These are phyloP conservation scores for Fusarium mexicanum DNA, from an alignment of 2,329 filamentous ascomycete genomes.

Conservation along the genomic window DNA sequence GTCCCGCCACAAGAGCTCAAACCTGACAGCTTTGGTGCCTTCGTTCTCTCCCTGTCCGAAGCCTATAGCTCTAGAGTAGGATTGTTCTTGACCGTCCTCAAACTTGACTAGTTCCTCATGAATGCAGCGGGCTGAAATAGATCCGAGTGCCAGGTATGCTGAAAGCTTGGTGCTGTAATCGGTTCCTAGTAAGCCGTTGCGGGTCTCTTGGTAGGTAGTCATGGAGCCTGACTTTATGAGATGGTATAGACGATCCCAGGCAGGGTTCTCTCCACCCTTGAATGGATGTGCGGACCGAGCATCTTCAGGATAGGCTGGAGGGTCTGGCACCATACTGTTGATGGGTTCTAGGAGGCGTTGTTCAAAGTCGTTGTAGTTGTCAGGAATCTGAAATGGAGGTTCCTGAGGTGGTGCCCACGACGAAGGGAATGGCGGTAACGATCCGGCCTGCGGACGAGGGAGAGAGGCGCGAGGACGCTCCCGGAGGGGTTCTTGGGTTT, in stretches of 20 bases:
- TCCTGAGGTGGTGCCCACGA: slow-evolving; percentile 65
- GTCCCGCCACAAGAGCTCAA: slow-evolving; percentile 81
- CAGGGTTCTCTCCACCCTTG: slow-evolving; percentile 71
- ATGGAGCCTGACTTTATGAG: slow-evolving; percentile 70
- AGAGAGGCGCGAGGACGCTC: slow-evolving; percentile 68
- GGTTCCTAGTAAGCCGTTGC: slow-evolving; percentile 75
- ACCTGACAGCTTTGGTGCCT: slow-evolving; percentile 74
- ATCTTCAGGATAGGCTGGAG: slow-evolving; percentile 62
- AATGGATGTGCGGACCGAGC: slow-evolving; percentile 72
- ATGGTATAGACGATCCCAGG: slow-evolving; percentile 65
- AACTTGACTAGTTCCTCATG: slow-evolving; percentile 74
- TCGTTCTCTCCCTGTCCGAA: slow-evolving; percentile 77
- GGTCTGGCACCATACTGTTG: slow-evolving; percentile 57
- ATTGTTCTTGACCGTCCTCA: slow-evolving; percentile 67
- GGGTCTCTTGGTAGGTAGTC: slow-evolving; percentile 72
- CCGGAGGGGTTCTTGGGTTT: slow-evolving; percentile 76
- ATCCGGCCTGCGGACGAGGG: slow-evolving; percentile 59
- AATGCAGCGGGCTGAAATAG: slow-evolving; percentile 76
- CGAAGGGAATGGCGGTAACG: slow-evolving; percentile 63
- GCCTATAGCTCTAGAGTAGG: slow-evolving; percentile 57
- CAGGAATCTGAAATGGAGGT: slow-evolving; percentile 71
- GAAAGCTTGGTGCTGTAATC: slow-evolving; percentile 83
- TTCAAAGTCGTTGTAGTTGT: slow-evolving; percentile 62
- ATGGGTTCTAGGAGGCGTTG: slow-evolving; percentile 68
- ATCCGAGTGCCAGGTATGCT: slow-evolving; percentile 76